A percentile compares a stretch with the other conserved stretches of the same genome.
Conservation (phyloP, 768 basidiomycete species). For the Rickenella mellea region DNA sequence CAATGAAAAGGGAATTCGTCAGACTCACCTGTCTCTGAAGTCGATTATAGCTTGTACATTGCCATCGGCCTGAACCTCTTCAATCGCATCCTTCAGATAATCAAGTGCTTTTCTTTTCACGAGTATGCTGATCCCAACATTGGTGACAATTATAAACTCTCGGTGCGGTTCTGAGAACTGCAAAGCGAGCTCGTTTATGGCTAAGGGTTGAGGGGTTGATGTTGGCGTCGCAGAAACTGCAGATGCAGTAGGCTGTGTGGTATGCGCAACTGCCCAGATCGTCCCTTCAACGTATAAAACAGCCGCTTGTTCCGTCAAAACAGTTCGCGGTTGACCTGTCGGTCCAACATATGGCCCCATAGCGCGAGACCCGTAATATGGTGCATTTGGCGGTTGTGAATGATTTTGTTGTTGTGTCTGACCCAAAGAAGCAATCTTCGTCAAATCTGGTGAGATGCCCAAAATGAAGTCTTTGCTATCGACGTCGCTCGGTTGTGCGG, state of each 20-base stretch:
- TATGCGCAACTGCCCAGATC: slow-evolving; percentile 74
- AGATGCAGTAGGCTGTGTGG: slow-evolving; percentile 25
- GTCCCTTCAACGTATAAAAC: slow-evolving; percentile 71
- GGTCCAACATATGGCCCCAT: no score
- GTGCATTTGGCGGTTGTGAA: slow-evolving; percentile 28
- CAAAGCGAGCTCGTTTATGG: slow-evolving; percentile 72
- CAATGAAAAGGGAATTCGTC: not conserved
- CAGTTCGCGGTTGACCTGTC: slow-evolving; percentile 48
- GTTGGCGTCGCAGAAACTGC: slow-evolving; percentile 22
- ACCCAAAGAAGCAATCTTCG: slow-evolving; percentile 60
- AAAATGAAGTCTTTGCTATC: slow-evolving; percentile 69
- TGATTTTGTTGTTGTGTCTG: slow-evolving; percentile 33
- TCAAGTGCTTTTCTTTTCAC: slow-evolving; percentile 79
- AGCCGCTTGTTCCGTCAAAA: slow-evolving; percentile 69
- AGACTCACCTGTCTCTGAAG: slow-evolving; percentile 65
- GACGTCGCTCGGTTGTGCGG: slow-evolving; percentile 65
- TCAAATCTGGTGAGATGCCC: slow-evolving; percentile 68
- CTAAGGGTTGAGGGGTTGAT: slow-evolving; percentile 35
- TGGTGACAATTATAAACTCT: slow-evolving; percentile 84
- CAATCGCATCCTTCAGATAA: slow-evolving; percentile 71
- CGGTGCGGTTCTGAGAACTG: slow-evolving; percentile 68
- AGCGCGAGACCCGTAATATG: slow-evolving; percentile 29
- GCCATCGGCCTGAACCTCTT: slow-evolving; percentile 70
- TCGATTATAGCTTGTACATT: slow-evolving; percentile 72
- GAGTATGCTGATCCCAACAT: slow-evolving; percentile 75